phyloP scores from a whole-genome alignment of 192 early-diverging fungal genomes.

The Diversispora epigaea region DNA sequence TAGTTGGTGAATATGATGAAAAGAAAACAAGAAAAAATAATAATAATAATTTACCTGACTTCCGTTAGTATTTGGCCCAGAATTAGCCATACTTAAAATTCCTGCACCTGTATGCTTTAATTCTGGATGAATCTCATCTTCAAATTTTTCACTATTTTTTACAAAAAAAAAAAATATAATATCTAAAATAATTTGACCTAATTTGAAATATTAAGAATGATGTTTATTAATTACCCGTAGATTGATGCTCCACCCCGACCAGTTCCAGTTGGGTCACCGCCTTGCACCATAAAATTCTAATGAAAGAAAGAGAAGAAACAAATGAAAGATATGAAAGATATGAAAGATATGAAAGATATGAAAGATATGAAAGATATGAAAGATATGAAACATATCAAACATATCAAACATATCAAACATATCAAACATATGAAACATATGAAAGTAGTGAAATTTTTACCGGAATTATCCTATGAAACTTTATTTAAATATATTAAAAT shows the following conservation, averaged over 20 bases:
- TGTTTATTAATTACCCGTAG: conserved; percentile 63
- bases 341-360: too few relatives aligned
- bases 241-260: conserved; percentile 84
- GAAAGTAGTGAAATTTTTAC: conserved; percentile 56
- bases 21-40: background rate
- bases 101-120: conserved; percentile 87
- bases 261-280: conserved; percentile 94
- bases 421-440: conserved; percentile 67
- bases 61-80: conserved; percentile 65
- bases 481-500: background rate
- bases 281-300: conserved; percentile 97
- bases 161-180: background rate
- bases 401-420: background rate
- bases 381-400: too few relatives aligned
- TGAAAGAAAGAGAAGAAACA: too few relatives aligned
- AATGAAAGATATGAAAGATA: background rate
- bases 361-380: background rate
- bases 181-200: background rate
- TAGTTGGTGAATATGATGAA: conserved; percentile 23
- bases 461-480: conserved; percentile 14
- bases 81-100: conserved; percentile 88
- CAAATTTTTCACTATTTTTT: conserved; percentile 67
- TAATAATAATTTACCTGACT: conserved; percentile 49
- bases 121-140: conserved; percentile 75
- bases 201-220: background rate